phyloP scores from a whole-genome alignment of 164 flowering plant species.

The Malania oleifera region DNA sequence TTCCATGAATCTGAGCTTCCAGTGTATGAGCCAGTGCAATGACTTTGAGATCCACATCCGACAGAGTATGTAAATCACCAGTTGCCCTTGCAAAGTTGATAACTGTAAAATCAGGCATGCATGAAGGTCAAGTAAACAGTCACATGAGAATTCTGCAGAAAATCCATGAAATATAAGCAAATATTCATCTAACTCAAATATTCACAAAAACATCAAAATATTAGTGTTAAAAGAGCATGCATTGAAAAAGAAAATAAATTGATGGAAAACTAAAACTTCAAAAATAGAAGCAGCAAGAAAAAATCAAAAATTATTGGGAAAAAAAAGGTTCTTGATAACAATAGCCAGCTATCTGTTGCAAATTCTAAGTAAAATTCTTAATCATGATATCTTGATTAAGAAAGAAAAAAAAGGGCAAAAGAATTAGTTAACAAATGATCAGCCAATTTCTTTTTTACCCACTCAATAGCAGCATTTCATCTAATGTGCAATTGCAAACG shows the following conservation, averaged over 20 bases:
- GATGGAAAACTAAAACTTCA: neutral
- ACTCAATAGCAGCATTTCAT: too few relatives aligned
- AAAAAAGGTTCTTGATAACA: too few relatives aligned
- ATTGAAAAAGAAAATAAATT: neutral
- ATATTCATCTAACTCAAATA: neutral
- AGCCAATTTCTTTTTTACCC: too few relatives aligned
- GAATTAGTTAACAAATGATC: too few relatives aligned
- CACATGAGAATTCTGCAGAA: neutral
- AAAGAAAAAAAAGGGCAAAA: too few relatives aligned
- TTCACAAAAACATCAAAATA: neutral
- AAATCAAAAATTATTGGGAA: too few relatives aligned
- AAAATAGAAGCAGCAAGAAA: too few relatives aligned
- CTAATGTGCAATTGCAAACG: too few relatives aligned
- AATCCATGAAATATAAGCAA: neutral
- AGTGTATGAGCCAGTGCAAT: constrained; percentile 84
- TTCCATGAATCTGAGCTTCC: constrained; percentile 85
- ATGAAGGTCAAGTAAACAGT: neutral
- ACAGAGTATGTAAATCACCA: constrained; percentile 91
- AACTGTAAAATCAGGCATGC: constrained; percentile 32
- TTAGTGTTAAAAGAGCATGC: too few relatives aligned
- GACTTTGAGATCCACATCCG: constrained; percentile 92
- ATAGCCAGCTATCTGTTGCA: too few relatives aligned
- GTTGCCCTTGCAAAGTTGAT: constrained; percentile 83
- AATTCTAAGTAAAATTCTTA: too few relatives aligned
- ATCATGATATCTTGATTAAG: too few relatives aligned